phyloP scores from a whole-genome alignment of 345 rosid species.

The Eucalyptus melliodora region DNA sequence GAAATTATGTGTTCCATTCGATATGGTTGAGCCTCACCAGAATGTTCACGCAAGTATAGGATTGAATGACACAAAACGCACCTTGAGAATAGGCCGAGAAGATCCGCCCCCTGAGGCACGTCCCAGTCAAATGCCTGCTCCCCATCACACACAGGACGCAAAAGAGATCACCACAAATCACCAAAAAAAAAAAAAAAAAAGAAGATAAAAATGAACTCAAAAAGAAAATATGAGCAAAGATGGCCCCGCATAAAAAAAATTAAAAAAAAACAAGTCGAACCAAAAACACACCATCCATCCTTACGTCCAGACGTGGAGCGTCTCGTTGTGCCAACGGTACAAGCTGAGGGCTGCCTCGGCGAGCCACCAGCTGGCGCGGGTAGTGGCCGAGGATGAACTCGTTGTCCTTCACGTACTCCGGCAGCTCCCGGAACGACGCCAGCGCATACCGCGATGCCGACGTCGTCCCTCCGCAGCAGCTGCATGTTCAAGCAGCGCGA shows the following conservation, averaged over 20 bases:
- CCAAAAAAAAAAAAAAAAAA: too few species aligned
- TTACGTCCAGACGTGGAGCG: accelerated
- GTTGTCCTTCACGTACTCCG: neutral
- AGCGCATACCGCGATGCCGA: neutral
- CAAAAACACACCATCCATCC: neutral
- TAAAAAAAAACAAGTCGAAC: too few species aligned
- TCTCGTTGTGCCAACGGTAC: neutral
- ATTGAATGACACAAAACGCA: neutral
- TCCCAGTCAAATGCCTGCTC: too few species aligned
- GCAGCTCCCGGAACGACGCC: neutral
- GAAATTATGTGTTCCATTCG: too few species aligned
- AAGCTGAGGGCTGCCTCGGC: neutral
- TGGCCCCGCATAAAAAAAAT: too few species aligned
- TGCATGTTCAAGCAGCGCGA: neutral
- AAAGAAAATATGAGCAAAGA: too few species aligned
- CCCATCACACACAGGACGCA: too few species aligned
- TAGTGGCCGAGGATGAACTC: neutral
- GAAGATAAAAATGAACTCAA: too few species aligned
- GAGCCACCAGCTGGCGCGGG: neutral
- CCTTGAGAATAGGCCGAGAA: conserved; percentile 1
- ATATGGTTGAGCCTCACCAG: neutral
- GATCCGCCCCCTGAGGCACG: conserved; percentile 14
- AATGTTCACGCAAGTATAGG: neutral
- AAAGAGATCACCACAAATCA: too few species aligned
- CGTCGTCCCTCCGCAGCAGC: neutral